These are phyloP conservation scores for Bjerkandera adusta DNA, from an alignment of 1,284 basidiomycete genomes.

Conservation along the genomic window DNA sequence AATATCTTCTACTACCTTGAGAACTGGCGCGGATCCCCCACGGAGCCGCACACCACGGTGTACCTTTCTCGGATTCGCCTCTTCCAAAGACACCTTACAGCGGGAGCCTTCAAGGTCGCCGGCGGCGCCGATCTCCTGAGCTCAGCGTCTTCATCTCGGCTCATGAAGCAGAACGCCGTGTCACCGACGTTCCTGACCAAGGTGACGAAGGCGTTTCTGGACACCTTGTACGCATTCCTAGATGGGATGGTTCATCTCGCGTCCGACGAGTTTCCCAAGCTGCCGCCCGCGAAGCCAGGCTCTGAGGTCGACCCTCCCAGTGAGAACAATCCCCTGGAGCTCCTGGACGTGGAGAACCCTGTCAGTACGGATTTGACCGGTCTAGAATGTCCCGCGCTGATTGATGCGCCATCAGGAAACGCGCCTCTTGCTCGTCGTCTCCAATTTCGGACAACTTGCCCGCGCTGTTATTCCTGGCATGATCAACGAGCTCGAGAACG, in stretches of 20 bases:
- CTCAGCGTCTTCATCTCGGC: conserved; percentile 38
- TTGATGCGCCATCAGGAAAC: conserved; percentile 59
- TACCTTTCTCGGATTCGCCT: conserved; percentile 76
- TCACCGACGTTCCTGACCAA: conserved; percentile 60
- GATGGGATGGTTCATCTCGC: conserved; percentile 89
- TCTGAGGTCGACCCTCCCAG: conserved; percentile 30
- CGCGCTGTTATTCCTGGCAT: conserved; percentile 74
- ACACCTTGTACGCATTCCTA: conserved; percentile 85
- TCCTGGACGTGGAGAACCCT: conserved; percentile 58
- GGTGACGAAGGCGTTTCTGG: conserved; percentile 86
- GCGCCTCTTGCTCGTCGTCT: conserved; percentile 85
- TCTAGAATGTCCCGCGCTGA: not conserved
- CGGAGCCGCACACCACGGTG: conserved; percentile 56
- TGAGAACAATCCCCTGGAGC: conserved; percentile 47
- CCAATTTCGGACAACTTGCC: conserved; percentile 83
- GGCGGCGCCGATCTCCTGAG: conserved; percentile 69
- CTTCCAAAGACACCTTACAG: conserved; percentile 84
- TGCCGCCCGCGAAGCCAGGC: conserved; percentile 36
- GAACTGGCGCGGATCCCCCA: conserved; percentile 71
- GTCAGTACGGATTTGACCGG: conserved; percentile 41
- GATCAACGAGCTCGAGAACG: conserved; percentile 77
- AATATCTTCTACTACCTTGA: conserved; percentile 85
- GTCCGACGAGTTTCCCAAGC: conserved; percentile 64
- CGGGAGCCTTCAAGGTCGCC: conserved; percentile 80
- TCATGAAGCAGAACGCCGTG: conserved; percentile 56